Base-by-base conservation (phyloP, 106 monocot species). In the Dioscorea alata region DNA sequence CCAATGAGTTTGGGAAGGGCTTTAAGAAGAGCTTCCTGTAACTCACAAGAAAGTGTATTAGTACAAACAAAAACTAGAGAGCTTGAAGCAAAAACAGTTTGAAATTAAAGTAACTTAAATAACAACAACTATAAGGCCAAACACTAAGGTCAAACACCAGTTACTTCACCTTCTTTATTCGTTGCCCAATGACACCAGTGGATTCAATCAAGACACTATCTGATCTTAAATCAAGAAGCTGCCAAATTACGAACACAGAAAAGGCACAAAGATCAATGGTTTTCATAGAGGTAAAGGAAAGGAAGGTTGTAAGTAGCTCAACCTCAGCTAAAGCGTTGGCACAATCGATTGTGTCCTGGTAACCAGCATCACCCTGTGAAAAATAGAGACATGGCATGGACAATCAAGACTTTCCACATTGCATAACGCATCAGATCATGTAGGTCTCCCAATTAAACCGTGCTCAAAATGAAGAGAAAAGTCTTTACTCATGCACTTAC, bases 131-230 rank as follows among this genome's bases (percentile, higher is more conserved):
- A 42, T 10, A 42, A 42, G 1, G 42, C 2, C 10, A 1, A 42
- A 42, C 6, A 42, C n/a, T n/a, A n/a, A n/a, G n/a, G n/a, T n/a
- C n/a, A n/a, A 3, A 42, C 4, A 42, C 10, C 42, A 20, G 5
- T 66, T 23, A 31, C 32, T 6, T 66, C 79, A 99, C 93, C 87
- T 99, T 93, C 68, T 90, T 90, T 75, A 99, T 93, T 75, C 93
- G 90, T 73, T 99, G 79, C 42, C 99, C 99, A 78, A 99, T 99
- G 49, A 99, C 99, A 69, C 99, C 99, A 72, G 99, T 99, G n/a
- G 99, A 99, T 70, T 87, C 87, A 61, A 99, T 79, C 75, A 99
- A 80, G 58, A 99, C 76, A 48, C 78, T 73, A 68, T 82, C 75
- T 78, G 83, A 74, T 4, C 52, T 83, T 74, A 99, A 69, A 17